Base-by-base conservation (phyloP, 2,329 filamentous ascomycete genomes). In the Epichloe amarillans region DNA sequence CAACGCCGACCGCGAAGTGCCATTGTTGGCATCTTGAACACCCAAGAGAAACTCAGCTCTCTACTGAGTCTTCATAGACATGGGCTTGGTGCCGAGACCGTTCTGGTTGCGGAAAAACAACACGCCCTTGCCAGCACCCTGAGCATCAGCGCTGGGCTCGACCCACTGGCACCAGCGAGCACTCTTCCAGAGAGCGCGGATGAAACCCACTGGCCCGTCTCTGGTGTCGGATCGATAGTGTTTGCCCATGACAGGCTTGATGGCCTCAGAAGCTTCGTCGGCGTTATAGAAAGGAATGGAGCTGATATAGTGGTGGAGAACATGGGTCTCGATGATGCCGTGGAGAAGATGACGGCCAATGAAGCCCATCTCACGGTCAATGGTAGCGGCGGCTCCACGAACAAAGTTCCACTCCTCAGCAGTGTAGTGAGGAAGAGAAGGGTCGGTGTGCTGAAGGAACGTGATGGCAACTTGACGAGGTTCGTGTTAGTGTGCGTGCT, bases 281-380 rank as follows among this genome's bases (percentile, higher is more conserved):
- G 90, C 91, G 69, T 96, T 79, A 74, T 97, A 97, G 74, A 96
- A 96, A 56, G 91, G 91, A 59, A 97, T 97, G 63, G 82, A 88
- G 71, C 86, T 91, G 67, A 97, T 82, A 71, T 95, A 97, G 79
- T 97, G 91, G 77, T 97, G 91, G 54, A 95, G 86, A 53, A 97
- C 91, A 72, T 97, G 91, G 46, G 91, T 96, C 77, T 96, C 91
- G 68, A 96, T 84, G 69, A 97, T 96, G 62, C 90, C 91, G 77
- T 97, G 91, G 67, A 96, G 77, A 54, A 97, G 78, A 60, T 85
- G 78, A 61, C 89, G 88, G 54, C 91, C 91, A 64, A 97, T 84
- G 76, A 96, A 96, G 55, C 91, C 91, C 64, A 96, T 95, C 69
- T 97, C 91, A 62, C 91, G 90, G 66, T 97, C 91, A 62, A 97